Evolutionary conservation across 805 yeast genomes (phyloP), one percentile per base, ranked within the genome.

Genomic region (Nakazawaea populi): DNA sequence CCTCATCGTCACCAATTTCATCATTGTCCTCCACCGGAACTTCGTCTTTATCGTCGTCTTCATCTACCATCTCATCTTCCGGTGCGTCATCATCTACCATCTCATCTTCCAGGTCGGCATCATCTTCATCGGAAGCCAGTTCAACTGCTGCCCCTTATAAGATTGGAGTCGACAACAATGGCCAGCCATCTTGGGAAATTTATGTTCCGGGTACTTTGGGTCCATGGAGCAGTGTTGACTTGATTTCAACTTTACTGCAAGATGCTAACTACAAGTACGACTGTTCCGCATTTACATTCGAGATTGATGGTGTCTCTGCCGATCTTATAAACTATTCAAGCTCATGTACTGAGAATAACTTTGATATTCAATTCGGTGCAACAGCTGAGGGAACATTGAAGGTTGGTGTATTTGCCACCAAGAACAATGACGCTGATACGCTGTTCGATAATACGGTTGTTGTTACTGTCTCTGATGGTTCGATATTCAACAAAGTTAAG

Each of bases 401-500:
- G 32, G 29, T 49, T 49, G 52, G 50, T 46, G 34, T 45, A 46
- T 14, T 29, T 45, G 42, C 46, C 32, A 31, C 45, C 41, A 35
- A 48, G 47, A n/a, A 41, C 40, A 8, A 36, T 35, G 37, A 24
- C 29, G 11, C n/a, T 8, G 47, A 44, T n/a, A 28, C 32, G 6
- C 9, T 31, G 29, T 52, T 52, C 36, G 40, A 40, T 14, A 46
- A 47, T 39, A 41, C 46, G 12, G 39, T 51, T 11, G 36, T n/a
- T 11, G 52, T 51, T 34, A 47, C 8, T 4, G 30, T 45, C 46
- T 38, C 45, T 12, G 29, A 53, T 39, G 47, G 49, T 35, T 52
- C 54, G 29, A 53, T 56, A 35, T 53, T 51, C 37, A 55, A 44
- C 18, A 55, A 44, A 29, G 41, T 52, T 12, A 56, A 51, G 38